A percentile compares a stretch with the other conserved stretches of the same genome.
phyloP scores from a whole-genome alignment of 1,284 basidiomycete genomes.

The Dichomitus squalens region DNA sequence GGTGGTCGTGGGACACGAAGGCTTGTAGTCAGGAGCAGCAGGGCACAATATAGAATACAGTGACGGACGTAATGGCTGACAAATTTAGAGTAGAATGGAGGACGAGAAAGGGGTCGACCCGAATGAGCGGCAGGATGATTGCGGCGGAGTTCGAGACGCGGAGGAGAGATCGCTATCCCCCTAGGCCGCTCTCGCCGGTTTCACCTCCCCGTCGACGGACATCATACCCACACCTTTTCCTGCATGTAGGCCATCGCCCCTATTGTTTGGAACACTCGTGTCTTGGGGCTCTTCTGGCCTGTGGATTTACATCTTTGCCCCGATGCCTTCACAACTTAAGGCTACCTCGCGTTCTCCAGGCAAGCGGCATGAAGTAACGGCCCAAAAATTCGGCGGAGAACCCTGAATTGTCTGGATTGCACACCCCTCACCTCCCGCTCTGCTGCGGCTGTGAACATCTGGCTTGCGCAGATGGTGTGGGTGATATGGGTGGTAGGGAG shows the following conservation, averaged over 20 bases:
- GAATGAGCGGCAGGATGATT: neutral
- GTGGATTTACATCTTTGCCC: neutral
- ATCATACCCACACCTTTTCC: neutral
- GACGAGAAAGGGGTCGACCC: neutral
- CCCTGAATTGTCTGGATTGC: neutral
- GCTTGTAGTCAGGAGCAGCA: too few relatives aligned
- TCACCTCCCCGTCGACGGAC: neutral
- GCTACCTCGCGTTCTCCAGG: neutral
- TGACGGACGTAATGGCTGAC: too few relatives aligned
- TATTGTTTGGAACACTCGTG: neutral
- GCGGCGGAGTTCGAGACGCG: neutral
- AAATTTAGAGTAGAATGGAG: too few relatives aligned
- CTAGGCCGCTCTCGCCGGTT: neutral
- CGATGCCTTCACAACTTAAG: neutral
- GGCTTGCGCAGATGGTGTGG: neutral
- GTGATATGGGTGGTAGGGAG: neutral
- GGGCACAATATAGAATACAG: too few relatives aligned
- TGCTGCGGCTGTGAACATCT: neutral
- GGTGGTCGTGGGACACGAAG: too few relatives aligned
- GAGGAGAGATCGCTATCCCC: neutral
- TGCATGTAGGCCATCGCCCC: neutral
- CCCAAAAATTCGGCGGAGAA: neutral
- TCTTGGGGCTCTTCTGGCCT: neutral
- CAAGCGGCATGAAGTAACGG: neutral
- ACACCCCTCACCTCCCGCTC: neutral